Percentiles rank a stretch among this genome's conserved stretches.
Conservation (phyloP, 23 red algal genomes). For the Chondrus crispus region DNA sequence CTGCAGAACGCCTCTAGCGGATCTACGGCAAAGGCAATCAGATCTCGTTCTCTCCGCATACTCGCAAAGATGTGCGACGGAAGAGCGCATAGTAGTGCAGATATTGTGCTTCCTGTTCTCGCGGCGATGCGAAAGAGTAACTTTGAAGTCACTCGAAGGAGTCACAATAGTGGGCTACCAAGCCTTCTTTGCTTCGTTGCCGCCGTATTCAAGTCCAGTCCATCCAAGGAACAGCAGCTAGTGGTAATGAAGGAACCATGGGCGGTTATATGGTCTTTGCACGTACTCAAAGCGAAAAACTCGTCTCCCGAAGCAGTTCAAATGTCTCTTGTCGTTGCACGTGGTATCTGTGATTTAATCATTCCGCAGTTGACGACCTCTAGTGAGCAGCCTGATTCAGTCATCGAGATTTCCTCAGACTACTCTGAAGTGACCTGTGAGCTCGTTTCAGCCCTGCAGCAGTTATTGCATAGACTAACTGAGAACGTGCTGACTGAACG, state of each 20-base stretch:
- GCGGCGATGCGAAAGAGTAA: background rate
- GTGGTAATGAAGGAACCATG: slow-evolving; percentile 15
- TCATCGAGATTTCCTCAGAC: too few relatives aligned
- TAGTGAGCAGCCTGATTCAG: too few relatives aligned
- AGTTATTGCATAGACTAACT: background rate
- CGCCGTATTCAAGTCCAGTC: background rate
- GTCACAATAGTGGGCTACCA: background rate
- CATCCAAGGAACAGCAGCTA: background rate
- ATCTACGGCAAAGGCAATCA: slow-evolving; percentile 12
- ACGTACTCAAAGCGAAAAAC: background rate
- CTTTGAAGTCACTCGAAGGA: background rate
- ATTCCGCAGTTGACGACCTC: too few relatives aligned
- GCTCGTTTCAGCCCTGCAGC: background rate
- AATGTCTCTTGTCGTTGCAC: background rate
- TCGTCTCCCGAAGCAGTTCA: background rate
- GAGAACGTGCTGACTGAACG: background rate
- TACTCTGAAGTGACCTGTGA: too few relatives aligned
- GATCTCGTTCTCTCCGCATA: slow-evolving; percentile 27
- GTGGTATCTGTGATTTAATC: too few relatives aligned
- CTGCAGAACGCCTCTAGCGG: slow-evolving; percentile 24
- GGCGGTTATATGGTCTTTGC: slow-evolving; percentile 20
- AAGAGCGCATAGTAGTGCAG: background rate
- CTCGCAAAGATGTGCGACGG: slow-evolving; percentile 20
- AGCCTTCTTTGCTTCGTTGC: slow-evolving; percentile 33
- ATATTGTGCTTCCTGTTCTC: background rate